Percentiles rank a stretch among this genome's conserved stretches.
These are phyloP conservation scores for Sporothrix globosa DNA, from an alignment of 2,329 filamentous ascomycete genomes.

Conservation along the genomic window DNA sequence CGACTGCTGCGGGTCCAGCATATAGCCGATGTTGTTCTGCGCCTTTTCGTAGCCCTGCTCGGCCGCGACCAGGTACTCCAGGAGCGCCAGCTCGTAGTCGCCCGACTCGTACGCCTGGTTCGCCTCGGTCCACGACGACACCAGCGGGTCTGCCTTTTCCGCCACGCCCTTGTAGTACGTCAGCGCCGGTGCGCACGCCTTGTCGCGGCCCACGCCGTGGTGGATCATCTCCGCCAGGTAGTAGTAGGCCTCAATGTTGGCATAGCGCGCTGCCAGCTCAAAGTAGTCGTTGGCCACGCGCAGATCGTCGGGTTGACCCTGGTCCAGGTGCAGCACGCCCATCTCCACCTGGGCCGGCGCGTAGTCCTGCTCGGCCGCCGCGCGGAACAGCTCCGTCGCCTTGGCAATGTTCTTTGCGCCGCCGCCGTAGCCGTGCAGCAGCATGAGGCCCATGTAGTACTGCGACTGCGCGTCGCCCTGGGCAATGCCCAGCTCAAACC, in stretches of 20 bases:
- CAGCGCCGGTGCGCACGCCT: slow-evolving; percentile 74
- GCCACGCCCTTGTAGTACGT: slow-evolving; percentile 82
- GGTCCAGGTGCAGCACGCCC: slow-evolving; percentile 82
- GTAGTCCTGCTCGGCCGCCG: slow-evolving; percentile 80
- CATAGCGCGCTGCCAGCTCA: slow-evolving; percentile 79
- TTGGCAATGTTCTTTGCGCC: slow-evolving; percentile 65
- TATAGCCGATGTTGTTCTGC: slow-evolving; percentile 86
- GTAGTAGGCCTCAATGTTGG: slow-evolving; percentile 86
- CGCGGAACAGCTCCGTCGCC: slow-evolving; percentile 75
- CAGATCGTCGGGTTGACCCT: slow-evolving; percentile 72
- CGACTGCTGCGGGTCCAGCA: slow-evolving; percentile 75
- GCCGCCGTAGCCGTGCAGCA: slow-evolving; percentile 71
- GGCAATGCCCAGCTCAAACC: slow-evolving; percentile 79
- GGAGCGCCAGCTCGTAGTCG: slow-evolving; percentile 76
- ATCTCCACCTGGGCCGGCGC: slow-evolving; percentile 80
- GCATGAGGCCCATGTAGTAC: slow-evolving; percentile 81
- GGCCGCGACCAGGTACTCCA: slow-evolving; percentile 82
- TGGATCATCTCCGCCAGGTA: slow-evolving; percentile 87
- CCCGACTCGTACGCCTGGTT: slow-evolving; percentile 80
- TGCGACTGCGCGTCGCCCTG: slow-evolving; percentile 82
- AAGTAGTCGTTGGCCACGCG: slow-evolving; percentile 81
- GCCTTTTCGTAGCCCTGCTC: slow-evolving; percentile 90
- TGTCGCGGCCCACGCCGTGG: slow-evolving; percentile 77
- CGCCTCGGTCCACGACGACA: slow-evolving; percentile 80
- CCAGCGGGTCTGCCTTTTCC: slow-evolving; percentile 70